Base-by-base conservation (phyloP, 306 rosid genomes). In the Glycine tomentella region DNA sequence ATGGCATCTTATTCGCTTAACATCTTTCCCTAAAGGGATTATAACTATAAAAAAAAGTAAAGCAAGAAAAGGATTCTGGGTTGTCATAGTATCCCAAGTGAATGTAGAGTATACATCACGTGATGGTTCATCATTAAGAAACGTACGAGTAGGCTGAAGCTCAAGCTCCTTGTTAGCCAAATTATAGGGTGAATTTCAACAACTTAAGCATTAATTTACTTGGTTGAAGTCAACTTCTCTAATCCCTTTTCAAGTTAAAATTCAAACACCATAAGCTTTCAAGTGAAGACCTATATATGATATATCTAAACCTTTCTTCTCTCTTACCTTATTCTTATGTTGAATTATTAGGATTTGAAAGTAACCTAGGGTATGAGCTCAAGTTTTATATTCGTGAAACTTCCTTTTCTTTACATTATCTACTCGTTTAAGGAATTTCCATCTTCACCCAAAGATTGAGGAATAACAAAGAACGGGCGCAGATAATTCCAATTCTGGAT, bases 401-500 rank as follows among this genome's bases (percentile, higher is more conserved):
- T 13, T 66, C 17, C 6, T 42, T 66, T 66, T 40, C 7, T 9
- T n/a, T 65, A 5, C 7, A 65, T 65, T 64, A 25, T 25, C 2
- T 25, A 3, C 49, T 66, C 4, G 72, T 16, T 65, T 38, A 67
- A 40, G 6, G 52, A 40, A 65, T 38, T 7, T 63, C 46, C 31
- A 34, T 63, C 15, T 9, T 61, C 42, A 61, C 10, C 68, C 9
- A 25, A 33, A 63, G 13, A 13, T 33, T 36, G 13, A n/a, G 25
- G 31, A 65, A 65, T n/a, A 65, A 14, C 13, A 61, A n/a, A 25
- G 44, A 61, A 61, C 15, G 4, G 16, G 16, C 44, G 7, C 16
- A 31, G 65, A 59, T 59, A 20, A 59, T 59, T 59, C 65, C n/a
- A 59, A 59, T 9, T n/a, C n/a, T n/a, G n/a, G n/a, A n/a, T n/a